Evolutionary conservation across 2,329 filamentous ascomycete species (phyloP), one percentile per base, ranked within the genome.

Genomic region (Coleophoma crateriformis): DNA sequence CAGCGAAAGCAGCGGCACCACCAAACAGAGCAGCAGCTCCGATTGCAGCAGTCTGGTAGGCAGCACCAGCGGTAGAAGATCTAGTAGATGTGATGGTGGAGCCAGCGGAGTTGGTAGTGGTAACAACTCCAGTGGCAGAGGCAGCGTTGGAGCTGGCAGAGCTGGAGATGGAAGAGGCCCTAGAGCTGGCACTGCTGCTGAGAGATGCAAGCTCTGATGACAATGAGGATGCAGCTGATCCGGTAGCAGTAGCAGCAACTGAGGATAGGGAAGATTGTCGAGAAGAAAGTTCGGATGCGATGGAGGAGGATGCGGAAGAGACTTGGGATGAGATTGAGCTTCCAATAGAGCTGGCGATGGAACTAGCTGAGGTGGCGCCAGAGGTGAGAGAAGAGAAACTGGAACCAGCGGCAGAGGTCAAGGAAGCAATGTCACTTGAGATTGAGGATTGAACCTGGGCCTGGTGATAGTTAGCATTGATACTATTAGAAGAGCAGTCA

Each of bases 11-110:
- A 33, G 57, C 59, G 14, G 54, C 61, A 52, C 53, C 60, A 49
- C 61, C 61, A 17, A 63, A 61, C 1, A 63, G 50, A 48, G 60
- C 61, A 34, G 59, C 60, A 11, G 57, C 48, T 41, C 55, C 61
- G 27, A 63, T 53, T 41, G 60, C 61, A 50, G 53, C 61, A 51
- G 58, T 61, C 39, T 55, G 58, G 13, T 52, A 50, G 5, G 58
- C 51, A 10, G 56, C 59, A 40, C 56, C 59, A 44, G 27, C 57
- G 14, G 50, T 50, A 4, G 35, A 41, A 11, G 41, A 33, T 19
- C 33, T 38, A 17, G 51, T 48, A n/a, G 45, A 43, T 8, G 45
- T 46, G 40, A 45, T 35, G 6, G 39, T 43, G 14, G n/a, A 20
- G 27, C 39, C 47, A 19, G 39, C n/a, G 2, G 32, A 33, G 17